These are phyloP conservation scores for Glutinoglossum americanum DNA, from an alignment of 495 filamentous ascomycete species.

Conservation along the genomic window DNA sequence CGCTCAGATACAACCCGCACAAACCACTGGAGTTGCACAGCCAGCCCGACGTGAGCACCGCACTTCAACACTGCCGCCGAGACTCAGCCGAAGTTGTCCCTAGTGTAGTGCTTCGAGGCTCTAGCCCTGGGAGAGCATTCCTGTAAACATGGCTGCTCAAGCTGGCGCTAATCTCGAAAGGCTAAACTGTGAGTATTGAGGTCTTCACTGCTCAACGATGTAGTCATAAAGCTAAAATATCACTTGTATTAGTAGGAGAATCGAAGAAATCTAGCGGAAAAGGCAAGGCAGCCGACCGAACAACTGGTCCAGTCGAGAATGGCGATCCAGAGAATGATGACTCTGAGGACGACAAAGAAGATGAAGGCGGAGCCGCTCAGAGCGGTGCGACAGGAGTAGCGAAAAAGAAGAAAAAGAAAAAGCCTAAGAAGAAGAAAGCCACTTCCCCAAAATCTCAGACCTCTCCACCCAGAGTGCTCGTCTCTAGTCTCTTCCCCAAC, in stretches of 20 bases:
- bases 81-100: background rate
- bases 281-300: background rate
- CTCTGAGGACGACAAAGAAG: slow-evolving; percentile 26
- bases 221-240: background rate
- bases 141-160: slow-evolving; percentile 3
- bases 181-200: slow-evolving; percentile 3
- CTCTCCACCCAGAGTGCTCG: slow-evolving; percentile 49
- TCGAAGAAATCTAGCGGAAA: background rate
- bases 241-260: background rate
- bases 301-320: background rate
- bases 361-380: slow-evolving; percentile 16
- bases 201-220: background rate
- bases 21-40: background rate
- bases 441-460: slow-evolving; percentile 37
- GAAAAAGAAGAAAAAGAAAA: slow-evolving; percentile 39
- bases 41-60: background rate
- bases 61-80: background rate
- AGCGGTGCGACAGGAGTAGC: slow-evolving; percentile 23
- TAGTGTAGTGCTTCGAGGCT: background rate
- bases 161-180: background rate
- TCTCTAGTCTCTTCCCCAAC: slow-evolving; percentile 57
- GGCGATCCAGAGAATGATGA: slow-evolving; percentile 7
- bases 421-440: slow-evolving; percentile 47
- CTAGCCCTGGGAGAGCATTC: background rate
- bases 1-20: background rate